Evolutionary conservation across 495 filamentous ascomycete genomes (phyloP).

Genomic region (Penicillium desertorum): DNA sequence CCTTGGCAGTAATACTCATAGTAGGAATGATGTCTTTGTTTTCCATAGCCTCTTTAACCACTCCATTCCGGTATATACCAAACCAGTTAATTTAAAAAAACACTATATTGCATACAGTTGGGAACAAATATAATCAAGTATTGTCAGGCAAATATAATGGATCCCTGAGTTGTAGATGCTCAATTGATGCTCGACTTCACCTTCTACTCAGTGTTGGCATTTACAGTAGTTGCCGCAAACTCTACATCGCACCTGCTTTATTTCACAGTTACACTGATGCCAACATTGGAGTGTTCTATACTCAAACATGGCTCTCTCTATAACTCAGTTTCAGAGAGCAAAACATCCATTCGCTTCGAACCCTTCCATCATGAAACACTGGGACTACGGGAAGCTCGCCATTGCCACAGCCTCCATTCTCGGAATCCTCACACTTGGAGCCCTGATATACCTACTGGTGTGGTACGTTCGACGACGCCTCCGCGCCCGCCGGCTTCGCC

Average conservation of each 20-base stretch:
- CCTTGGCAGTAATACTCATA: no score
- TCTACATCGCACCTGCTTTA: not conserved
- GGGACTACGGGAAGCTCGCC: constrained; percentile 24
- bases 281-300: not conserved
- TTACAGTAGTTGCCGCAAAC: not conserved
- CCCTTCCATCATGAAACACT: constrained; percentile 3
- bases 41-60: no score
- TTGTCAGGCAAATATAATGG: no score
- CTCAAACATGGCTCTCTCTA: not conserved
- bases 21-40: no score
- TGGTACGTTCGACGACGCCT: constrained; percentile 18
- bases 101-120: no score
- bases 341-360: not conserved
- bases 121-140: no score
- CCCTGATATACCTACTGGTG: constrained; percentile 16
- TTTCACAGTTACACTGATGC: not conserved
- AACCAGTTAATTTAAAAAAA: no score
- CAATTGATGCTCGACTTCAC: not conserved
- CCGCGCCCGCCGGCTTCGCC: constrained; percentile 13
- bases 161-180: not conserved
- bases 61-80: no score
- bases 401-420: constrained; percentile 24
- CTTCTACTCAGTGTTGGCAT: not conserved
- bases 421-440: constrained; percentile 13
- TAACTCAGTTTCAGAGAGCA: not conserved